Base-by-base conservation (phyloP, 192 early-diverging fungal species). In the Rhizoclosmatium globosum region DNA sequence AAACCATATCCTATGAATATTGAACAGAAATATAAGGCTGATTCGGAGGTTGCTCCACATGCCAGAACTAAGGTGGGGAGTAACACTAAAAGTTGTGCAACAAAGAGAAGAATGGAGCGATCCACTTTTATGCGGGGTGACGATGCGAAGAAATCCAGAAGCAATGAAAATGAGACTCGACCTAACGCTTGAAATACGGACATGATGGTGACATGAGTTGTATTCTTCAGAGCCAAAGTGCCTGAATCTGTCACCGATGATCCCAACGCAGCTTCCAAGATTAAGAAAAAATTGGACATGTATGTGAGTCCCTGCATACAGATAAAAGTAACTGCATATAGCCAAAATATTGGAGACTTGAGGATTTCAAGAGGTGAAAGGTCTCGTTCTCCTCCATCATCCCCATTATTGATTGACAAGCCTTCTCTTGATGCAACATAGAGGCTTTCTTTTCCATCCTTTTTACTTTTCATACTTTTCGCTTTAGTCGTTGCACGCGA, bases 251-350 rank as follows among this genome's bases (percentile, higher is more conserved):
- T 19, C 31, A 62, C 58, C 60, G 45, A 41, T 1, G 19, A 38
- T 1, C 60, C 60, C 21, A 23, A 44, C 21, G 47, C 61, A 2
- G 69, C 64, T 13, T 19, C 15, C 58, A 83, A 38, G 44, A 83
- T 81, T 45, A 74, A 66, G 3, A 60, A 69, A 21, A 83, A 62
- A 64, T 83, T 83, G 46, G 42, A 62, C 53, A 81, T 64, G 74
- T 80, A 83, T 43, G 73, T 79, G 3, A 81, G 38, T 9, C 82
- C 82, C 56, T 83, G 82, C 53, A 46, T 48, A 6, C 31, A 67
- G 43, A 82, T 74, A 23, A 45, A 68, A 3, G 73, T 75, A 31
- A 48, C 70, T 13, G 71, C 64, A 44, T 80, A 83, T 2, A 83
- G 68, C 79, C 74, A 78, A 47, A 83, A 83, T 15, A 39, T 70